A percentile compares a stretch with the other conserved stretches of the same genome.
Conservation (phyloP, 225 moss, liverwort and hornwort genomes). For the Bryoerythrophyllum caledonicum region DNA sequence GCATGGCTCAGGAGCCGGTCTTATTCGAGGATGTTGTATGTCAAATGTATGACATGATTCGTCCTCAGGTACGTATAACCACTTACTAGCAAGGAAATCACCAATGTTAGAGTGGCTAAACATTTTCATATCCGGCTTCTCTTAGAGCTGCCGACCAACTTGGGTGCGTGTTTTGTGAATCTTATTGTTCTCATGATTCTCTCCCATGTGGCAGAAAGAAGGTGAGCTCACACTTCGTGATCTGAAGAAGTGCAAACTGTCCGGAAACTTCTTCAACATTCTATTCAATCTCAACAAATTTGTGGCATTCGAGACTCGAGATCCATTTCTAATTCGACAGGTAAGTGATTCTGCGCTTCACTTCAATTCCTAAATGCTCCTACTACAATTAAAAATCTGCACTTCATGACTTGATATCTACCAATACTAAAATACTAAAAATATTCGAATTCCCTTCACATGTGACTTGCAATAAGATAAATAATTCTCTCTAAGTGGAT, state of each 20-base stretch:
- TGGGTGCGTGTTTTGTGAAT: background rate
- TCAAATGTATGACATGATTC: slow-evolving; percentile 97
- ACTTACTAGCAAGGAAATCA: slow-evolving; percentile 38
- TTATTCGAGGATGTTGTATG: slow-evolving; percentile 93
- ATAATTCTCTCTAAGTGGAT: no score
- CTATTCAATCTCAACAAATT: slow-evolving; percentile 96
- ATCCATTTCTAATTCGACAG: slow-evolving; percentile 93
- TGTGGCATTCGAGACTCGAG: slow-evolving; percentile 92
- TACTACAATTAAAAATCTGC: no score
- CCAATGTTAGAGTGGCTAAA: background rate
- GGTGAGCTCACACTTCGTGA: slow-evolving; percentile 82
- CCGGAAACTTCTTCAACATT: slow-evolving; percentile 93
- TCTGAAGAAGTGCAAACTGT: slow-evolving; percentile 85
- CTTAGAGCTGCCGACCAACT: no score
- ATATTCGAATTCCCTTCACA: no score
- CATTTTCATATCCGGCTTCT: background rate
- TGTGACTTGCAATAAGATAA: no score
- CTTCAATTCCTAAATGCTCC: no score
- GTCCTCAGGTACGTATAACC: slow-evolving; percentile 34
- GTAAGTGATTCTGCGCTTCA: slow-evolving; percentile 22
- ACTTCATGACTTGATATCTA: no score
- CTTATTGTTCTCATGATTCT: background rate
- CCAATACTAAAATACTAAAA: no score
- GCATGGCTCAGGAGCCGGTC: slow-evolving; percentile 94
- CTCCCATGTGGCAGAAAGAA: slow-evolving; percentile 54